Evolutionary conservation across 2,329 filamentous ascomycete genomes (phyloP).

Genomic region (Aspergillus jensenii): DNA sequence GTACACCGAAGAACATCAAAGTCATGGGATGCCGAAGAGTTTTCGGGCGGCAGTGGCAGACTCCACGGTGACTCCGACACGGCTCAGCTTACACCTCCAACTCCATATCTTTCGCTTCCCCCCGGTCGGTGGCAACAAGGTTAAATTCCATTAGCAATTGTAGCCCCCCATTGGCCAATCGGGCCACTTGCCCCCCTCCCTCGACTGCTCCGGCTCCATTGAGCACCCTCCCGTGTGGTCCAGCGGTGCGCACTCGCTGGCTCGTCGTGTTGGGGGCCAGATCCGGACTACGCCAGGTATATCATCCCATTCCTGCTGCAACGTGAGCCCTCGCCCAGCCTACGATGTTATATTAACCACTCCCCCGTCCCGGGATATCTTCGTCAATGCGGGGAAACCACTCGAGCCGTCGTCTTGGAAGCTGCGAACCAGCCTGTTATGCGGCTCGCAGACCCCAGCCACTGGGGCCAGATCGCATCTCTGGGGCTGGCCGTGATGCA

Average conservation of each 20-base stretch:
- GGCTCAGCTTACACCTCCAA: too few species aligned
- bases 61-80: not conserved
- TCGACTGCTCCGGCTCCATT: not conserved
- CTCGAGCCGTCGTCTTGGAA: too few species aligned
- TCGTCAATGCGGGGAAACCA: not conserved
- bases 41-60: not conserved
- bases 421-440: too few species aligned
- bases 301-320: not conserved
- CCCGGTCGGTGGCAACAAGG: not conserved
- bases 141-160: not conserved
- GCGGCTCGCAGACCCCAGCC: too few species aligned
- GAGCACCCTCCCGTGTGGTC: not conserved
- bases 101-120: too few species aligned
- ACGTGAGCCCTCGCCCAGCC: not conserved
- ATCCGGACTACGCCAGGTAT: too few species aligned
- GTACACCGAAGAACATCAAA: too few species aligned
- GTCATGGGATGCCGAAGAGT: too few species aligned
- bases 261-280: too few species aligned
- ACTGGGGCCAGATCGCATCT: too few species aligned
- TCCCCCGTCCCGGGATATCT: not conserved
- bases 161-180: not conserved
- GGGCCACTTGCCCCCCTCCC: not conserved
- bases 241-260: not conserved
- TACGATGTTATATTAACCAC: not conserved
- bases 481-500: too few species aligned